Conservation (phyloP, 1,284 basidiomycete species). For the Phellinidium pouzarii region DNA sequence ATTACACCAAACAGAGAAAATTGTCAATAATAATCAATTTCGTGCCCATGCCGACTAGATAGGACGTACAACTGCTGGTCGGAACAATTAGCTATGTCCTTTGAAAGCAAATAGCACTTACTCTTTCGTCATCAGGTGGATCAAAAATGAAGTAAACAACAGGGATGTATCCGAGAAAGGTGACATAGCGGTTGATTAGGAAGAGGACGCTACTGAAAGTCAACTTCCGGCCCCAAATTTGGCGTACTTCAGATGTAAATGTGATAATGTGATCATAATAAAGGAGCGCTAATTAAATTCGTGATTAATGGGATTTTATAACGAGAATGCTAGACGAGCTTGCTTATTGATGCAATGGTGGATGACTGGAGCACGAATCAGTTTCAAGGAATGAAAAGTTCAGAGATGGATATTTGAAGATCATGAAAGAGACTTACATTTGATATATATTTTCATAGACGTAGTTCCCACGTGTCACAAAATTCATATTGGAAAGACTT, state of each 20-base stretch:
- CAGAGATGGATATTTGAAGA: background rate
- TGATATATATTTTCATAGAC: background rate
- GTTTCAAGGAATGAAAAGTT: background rate
- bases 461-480: background rate
- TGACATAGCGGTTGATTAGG: slow-evolving; percentile 15
- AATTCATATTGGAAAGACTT: background rate
- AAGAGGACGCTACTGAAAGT: slow-evolving; percentile 11
- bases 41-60: background rate
- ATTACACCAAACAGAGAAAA: background rate
- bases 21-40: background rate
- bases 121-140: slow-evolving; percentile 3
- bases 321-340: background rate
- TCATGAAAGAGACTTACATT: slow-evolving; percentile 2
- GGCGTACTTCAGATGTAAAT: slow-evolving; percentile 4
- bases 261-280: slow-evolving; percentile 19
- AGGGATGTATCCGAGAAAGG: slow-evolving; percentile 12
- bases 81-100: background rate
- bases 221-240: slow-evolving; percentile 9
- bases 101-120: background rate
- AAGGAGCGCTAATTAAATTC: slow-evolving; percentile 5
- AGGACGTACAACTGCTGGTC: background rate
- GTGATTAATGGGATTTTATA: background rate
- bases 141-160: slow-evolving; percentile 8
- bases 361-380: slow-evolving; percentile 7
- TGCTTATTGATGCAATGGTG: slow-evolving; percentile 12